These are phyloP conservation scores for Thermothelomyces thermophilus DNA, from an alignment of 2,329 filamentous ascomycete species.

Conservation along the genomic window DNA sequence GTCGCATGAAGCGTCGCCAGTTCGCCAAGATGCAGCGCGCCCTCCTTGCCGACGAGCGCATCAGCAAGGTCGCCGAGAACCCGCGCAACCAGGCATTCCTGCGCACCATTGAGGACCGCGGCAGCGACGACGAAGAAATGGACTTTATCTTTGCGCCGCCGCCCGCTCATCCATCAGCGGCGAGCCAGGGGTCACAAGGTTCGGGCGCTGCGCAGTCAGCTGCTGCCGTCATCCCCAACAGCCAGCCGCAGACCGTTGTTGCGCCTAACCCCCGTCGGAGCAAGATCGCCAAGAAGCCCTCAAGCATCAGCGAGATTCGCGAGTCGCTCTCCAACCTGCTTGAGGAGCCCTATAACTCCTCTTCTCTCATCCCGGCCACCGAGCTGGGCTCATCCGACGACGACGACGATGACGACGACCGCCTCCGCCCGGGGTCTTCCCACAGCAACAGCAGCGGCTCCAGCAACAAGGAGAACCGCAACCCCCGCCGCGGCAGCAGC, in stretches of 20 bases:
- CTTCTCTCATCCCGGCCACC: conserved; percentile 42
- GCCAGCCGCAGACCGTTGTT: conserved; percentile 41
- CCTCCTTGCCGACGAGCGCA: conserved; percentile 78
- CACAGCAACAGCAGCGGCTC: conserved; percentile 8
- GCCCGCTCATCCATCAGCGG: conserved; percentile 35
- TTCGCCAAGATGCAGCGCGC: conserved; percentile 90
- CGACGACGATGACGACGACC: conserved; percentile 44
- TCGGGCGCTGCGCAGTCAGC: conserved; percentile 27
- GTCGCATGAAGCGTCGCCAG: conserved; percentile 76
- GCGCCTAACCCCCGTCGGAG: conserved; percentile 48
- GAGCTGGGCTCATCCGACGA: conserved; percentile 47
- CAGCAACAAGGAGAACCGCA: conserved; percentile 46
- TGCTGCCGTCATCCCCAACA: conserved; percentile 38
- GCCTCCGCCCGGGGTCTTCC: conserved; percentile 16
- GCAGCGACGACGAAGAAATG: conserved; percentile 66
- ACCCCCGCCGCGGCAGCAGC: conserved; percentile 36
- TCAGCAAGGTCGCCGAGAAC: conserved; percentile 84
- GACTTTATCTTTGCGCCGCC: conserved; percentile 54
- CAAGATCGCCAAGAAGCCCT: conserved; percentile 57
- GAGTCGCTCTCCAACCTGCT: conserved; percentile 78
- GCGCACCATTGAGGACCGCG: conserved; percentile 77
- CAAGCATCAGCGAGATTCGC: conserved; percentile 72
- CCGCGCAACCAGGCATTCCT: conserved; percentile 88
- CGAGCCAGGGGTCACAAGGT: conserved; percentile 35
- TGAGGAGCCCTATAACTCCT: conserved; percentile 53